These are phyloP conservation scores for Elaphomyces granulatus DNA, from an alignment of 495 filamentous ascomycete species.

Conservation along the genomic window DNA sequence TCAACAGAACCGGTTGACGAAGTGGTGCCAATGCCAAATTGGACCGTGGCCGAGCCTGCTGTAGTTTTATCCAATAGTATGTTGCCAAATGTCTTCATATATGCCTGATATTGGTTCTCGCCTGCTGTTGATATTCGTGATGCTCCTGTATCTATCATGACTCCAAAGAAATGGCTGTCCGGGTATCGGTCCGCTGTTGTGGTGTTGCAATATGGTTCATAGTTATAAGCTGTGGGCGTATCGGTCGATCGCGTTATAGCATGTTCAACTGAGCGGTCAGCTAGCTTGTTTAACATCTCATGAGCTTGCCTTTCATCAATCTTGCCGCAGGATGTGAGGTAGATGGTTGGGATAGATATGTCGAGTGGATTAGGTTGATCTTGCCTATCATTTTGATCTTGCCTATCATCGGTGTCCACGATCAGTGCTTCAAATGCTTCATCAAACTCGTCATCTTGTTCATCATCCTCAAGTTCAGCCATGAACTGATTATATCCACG, in stretches of 20 bases:
- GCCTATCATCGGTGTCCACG: not conserved
- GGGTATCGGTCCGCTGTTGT: not conserved
- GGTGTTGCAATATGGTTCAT: too few relatives aligned
- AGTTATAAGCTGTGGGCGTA: not conserved
- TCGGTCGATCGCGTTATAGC: not conserved
- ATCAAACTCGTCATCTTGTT: not conserved
- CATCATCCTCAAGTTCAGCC: not conserved
- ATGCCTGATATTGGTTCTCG: not conserved
- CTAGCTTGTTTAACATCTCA: not conserved
- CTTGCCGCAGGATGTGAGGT: not conserved
- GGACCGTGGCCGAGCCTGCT: not conserved
- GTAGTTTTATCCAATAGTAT: not conserved
- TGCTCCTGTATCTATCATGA: not conserved
- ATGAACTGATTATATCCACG: too few relatives aligned
- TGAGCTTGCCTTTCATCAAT: not conserved
- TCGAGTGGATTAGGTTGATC: too few relatives aligned
- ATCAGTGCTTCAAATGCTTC: not conserved
- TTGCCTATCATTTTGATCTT: not conserved
- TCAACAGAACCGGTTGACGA: not conserved
- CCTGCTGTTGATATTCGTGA: not conserved
- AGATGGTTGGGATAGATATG: not conserved
- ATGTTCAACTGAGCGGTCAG: not conserved
- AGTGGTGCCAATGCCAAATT: not conserved
- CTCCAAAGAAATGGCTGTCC: not conserved
- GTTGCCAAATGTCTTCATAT: not conserved